Evolutionary conservation across 441 rosid genomes (phyloP).

Genomic region (Corymbia calophylla): DNA sequence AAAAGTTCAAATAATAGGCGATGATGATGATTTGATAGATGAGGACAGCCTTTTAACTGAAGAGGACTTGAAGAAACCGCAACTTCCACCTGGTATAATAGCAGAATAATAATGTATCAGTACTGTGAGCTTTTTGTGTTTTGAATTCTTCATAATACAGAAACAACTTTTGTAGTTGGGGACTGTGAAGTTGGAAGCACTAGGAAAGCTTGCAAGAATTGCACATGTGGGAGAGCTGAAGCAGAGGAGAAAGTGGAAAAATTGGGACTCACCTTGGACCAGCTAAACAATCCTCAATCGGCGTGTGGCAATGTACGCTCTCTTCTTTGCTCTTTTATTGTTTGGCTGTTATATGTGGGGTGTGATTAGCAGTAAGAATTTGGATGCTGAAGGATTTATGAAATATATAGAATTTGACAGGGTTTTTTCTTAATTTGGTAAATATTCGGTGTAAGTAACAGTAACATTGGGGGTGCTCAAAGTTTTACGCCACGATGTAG

Average conservation of each 20-base stretch:
- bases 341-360: background rate
- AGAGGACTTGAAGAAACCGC: slow-evolving; percentile 87
- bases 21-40: slow-evolving; percentile 81
- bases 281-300: slow-evolving; percentile 79
- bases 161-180: slow-evolving; percentile 28
- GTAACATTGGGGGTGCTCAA: background rate
- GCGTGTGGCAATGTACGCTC: slow-evolving; percentile 83
- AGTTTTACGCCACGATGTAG: background rate
- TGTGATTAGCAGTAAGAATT: background rate
- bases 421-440: background rate
- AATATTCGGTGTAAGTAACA: background rate
- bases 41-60: slow-evolving; percentile 89
- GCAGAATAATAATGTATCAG: background rate
- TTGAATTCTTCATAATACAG: background rate
- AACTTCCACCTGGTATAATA: slow-evolving; percentile 49
- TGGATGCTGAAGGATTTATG: background rate
- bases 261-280: slow-evolving; percentile 66
- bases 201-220: slow-evolving; percentile 96
- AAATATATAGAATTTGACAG: background rate
- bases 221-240: slow-evolving; percentile 94
- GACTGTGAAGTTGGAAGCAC: slow-evolving; percentile 82
- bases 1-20: slow-evolving; percentile 46
- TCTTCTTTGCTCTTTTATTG: background rate
- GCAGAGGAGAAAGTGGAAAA: slow-evolving; percentile 75
- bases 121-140: background rate